Percentiles rank a stretch among this genome's conserved stretches.
Conservation (phyloP, 75 land plant genomes). For the Sequoia sempervirens region DNA sequence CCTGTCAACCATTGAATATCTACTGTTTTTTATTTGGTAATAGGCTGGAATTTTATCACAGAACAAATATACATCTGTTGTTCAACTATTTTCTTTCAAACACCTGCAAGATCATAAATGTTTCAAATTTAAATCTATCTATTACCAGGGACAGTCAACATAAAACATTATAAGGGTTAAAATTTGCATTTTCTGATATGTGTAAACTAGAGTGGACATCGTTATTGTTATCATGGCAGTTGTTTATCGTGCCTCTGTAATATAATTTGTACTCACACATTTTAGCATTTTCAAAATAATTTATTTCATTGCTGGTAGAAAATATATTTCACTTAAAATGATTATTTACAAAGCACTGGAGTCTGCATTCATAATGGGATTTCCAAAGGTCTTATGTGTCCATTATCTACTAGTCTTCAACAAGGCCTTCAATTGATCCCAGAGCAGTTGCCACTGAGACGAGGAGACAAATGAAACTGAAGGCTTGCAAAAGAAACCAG, state of each 20-base stretch:
- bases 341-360: neutral
- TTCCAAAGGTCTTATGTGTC: neutral
- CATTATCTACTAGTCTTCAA: neutral
- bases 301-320: neutral
- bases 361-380: neutral
- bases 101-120: too few relatives aligned
- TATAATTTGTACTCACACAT: neutral
- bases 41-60: too few relatives aligned
- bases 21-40: too few relatives aligned
- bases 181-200: neutral
- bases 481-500: slow-evolving; percentile 18
- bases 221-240: neutral
- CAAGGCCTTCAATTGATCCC: slow-evolving; percentile 23
- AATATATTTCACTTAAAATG: too few relatives aligned
- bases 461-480: slow-evolving; percentile 23
- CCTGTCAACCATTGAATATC: too few relatives aligned
- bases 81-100: too few relatives aligned
- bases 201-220: neutral
- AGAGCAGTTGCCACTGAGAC: slow-evolving; percentile 16
- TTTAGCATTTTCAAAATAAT: neutral
- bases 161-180: too few relatives aligned
- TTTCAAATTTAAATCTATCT: neutral
- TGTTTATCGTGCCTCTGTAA: neutral
- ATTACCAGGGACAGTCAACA: too few relatives aligned
- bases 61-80: too few relatives aligned